Evolutionary conservation across 495 filamentous ascomycete genomes (phyloP), one percentile per base, ranked within the genome.

Genomic region (Penicillium canescens): DNA sequence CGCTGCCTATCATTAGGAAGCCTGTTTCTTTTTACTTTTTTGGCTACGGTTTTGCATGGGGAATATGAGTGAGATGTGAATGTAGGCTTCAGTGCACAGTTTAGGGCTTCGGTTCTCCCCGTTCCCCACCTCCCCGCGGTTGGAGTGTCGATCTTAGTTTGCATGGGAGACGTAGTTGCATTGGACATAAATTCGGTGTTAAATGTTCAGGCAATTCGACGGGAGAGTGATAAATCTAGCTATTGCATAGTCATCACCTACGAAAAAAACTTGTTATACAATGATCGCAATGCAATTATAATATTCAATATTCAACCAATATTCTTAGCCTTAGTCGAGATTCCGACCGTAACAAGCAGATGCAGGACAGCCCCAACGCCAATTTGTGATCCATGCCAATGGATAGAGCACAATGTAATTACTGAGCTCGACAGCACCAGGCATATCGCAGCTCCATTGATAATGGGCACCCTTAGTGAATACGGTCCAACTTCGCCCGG

Each of bases 401-500:
- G 36, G 36, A 37, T 52, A 47, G 14, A 50, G 35, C 14, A 20
- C 26, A 49, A n/a, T 16, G 53, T 53, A 45, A 59, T 66, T 52
- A 57, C 16, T 20, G 57, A 60, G 52, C 53, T 57, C 50, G 59
- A 63, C 61, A 64, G 71, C 71, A 63, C 69, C 68, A 57, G 69
- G 68, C 68, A 62, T 67, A 61, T 61, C 50, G 54, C 43, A 62
- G 53, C 61, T 59, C 61, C 55, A 35, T 42, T 31, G 21, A 36
- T 40, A 44, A 6, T 26, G 24, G 24, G 14, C 18, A 18, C 11
- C 33, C 26, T 68, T 72, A 84, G 57, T 73, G 75, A 59, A 88
- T 86, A 13, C 84, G 78, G 62, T 86, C 83, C 63, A 88, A 63
- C 62, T 79, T 78, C 57, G 83, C 79, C 42, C 83, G 73, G 73